These are phyloP conservation scores for Entonaema liquescens DNA, from an alignment of 495 filamentous ascomycete genomes.

Conservation along the genomic window DNA sequence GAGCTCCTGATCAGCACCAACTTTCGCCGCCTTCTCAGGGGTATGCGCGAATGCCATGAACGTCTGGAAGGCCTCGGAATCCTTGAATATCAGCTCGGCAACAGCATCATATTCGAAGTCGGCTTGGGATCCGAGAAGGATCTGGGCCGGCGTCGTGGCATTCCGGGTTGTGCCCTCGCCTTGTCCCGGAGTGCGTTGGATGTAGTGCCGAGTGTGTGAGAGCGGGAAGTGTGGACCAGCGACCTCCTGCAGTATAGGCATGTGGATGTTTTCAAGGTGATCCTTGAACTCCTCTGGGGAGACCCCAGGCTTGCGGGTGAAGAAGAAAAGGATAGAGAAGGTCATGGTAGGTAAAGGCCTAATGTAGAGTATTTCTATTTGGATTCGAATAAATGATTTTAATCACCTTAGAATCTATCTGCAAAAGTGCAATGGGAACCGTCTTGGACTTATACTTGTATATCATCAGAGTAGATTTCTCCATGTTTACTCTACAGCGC, in stretches of 20 bases:
- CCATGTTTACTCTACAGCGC: background rate
- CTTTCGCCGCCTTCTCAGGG: slow-evolving; percentile 36
- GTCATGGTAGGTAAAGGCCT: slow-evolving; percentile 24
- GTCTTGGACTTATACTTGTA: background rate
- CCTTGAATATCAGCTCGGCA: slow-evolving; percentile 49
- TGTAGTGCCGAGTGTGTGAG: slow-evolving; percentile 43
- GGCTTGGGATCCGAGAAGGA: slow-evolving; percentile 48
- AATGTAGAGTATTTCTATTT: background rate
- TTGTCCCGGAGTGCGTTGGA: slow-evolving; percentile 37
- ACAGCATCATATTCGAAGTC: slow-evolving; percentile 54
- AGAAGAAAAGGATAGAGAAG: slow-evolving; percentile 38
- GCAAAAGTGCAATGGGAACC: background rate
- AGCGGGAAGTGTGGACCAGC: slow-evolving; percentile 44
- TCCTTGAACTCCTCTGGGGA: slow-evolving; percentile 46
- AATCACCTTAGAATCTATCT: background rate
- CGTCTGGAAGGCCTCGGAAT: slow-evolving; percentile 44
- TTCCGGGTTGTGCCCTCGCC: slow-evolving; percentile 19
- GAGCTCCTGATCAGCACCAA: slow-evolving; percentile 43
- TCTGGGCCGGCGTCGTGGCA: slow-evolving; percentile 38
- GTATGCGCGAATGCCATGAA: slow-evolving; percentile 43
- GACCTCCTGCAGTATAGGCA: slow-evolving; percentile 45
- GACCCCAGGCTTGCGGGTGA: slow-evolving; percentile 45
- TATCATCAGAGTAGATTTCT: too few species aligned
- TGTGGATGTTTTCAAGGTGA: slow-evolving; percentile 46
- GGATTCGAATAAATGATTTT: background rate